Evolutionary conservation across 2,329 filamentous ascomycete species (phyloP), one percentile per base, ranked within the genome.

Genomic region (Scedosporium dehoogii): DNA sequence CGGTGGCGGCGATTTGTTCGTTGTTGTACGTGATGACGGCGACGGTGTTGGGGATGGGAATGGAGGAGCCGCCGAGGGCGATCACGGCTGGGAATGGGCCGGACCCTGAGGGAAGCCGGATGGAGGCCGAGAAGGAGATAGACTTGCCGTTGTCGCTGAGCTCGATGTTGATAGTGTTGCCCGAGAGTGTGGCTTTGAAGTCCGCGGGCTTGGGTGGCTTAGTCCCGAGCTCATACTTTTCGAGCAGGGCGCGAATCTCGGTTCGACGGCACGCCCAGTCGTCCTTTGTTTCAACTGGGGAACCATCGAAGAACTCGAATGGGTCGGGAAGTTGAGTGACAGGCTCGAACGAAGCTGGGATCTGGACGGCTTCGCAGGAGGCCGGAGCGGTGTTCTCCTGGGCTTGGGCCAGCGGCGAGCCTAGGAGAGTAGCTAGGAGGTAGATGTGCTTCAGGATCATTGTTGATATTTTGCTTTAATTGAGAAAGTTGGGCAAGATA

Each of bases 11-110:
- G 44, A 81, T 74, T n/a, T 78, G 73, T 64, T 78, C 75, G 64
- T 80, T 80, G 70, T 78, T 76, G 70, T 80, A 79, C 27, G 70
- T 75, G 66, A 82, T 80, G 48, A 75, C 77, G 18, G 77, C 79
- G 14, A 81, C 75, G 51, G 71, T 72, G 9, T 71, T 69, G 1
- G 79, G 78, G n/a, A 79, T 67, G 5, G 79, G 79, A 38, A 81
- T 74, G 63, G 73, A 77, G 4, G 75, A 67, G 10, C 66, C 73
- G 7, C 76, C 79, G 61, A 75, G 79, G 33, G 74, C 76, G 64
- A 82, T 81, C 68, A 82, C 76, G 59, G 79, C 79, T 2, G 79
- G 79, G 68, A 75, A 76, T 4, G 76, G 75, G 4, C 70, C 71
- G 6, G 73, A 67, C 33, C 75, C 71, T 56, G 67, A 72, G 16